These are phyloP conservation scores for Mortierella sp. DNA, from an alignment of 371 early-diverging fungal species.

Conservation along the genomic window DNA sequence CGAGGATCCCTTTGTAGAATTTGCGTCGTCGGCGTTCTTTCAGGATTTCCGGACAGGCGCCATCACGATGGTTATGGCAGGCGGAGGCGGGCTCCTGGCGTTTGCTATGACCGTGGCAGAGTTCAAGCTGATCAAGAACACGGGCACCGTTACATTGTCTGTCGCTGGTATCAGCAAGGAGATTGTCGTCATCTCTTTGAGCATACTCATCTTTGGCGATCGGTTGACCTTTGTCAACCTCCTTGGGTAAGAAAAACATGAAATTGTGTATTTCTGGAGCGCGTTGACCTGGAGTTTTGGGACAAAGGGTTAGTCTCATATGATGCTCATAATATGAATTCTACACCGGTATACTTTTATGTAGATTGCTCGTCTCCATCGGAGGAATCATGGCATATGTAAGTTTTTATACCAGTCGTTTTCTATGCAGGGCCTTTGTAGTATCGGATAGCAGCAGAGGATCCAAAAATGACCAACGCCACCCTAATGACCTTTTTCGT, in stretches of 20 bases:
- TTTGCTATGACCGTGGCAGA: slow-evolving; percentile 91
- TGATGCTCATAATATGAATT: background rate
- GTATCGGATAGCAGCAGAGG: no score
- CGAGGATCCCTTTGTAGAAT: slow-evolving; percentile 71
- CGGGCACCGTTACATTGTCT: slow-evolving; percentile 88
- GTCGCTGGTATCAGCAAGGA: slow-evolving; percentile 92
- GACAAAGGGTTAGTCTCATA: background rate
- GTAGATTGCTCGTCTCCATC: slow-evolving; percentile 70
- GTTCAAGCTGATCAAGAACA: slow-evolving; percentile 83
- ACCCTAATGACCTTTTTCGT: no score
- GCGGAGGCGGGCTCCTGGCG: slow-evolving; percentile 85
- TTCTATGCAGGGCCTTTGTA: background rate
- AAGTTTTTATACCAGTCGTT: slow-evolving; percentile 7
- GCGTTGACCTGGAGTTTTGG: background rate
- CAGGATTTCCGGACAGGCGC: slow-evolving; percentile 56
- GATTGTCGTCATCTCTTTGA: slow-evolving; percentile 66
- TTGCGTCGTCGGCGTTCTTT: slow-evolving; percentile 63
- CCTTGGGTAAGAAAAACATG: no score
- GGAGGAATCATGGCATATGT: slow-evolving; percentile 65
- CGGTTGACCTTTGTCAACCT: slow-evolving; percentile 64
- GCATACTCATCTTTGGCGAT: slow-evolving; percentile 72
- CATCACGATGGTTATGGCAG: slow-evolving; percentile 68
- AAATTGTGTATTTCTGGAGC: background rate
- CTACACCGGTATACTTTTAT: background rate
- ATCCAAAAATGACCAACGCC: background rate